Base-by-base conservation (phyloP, 2,329 filamentous ascomycete species). In the Fusarium torreyae region DNA sequence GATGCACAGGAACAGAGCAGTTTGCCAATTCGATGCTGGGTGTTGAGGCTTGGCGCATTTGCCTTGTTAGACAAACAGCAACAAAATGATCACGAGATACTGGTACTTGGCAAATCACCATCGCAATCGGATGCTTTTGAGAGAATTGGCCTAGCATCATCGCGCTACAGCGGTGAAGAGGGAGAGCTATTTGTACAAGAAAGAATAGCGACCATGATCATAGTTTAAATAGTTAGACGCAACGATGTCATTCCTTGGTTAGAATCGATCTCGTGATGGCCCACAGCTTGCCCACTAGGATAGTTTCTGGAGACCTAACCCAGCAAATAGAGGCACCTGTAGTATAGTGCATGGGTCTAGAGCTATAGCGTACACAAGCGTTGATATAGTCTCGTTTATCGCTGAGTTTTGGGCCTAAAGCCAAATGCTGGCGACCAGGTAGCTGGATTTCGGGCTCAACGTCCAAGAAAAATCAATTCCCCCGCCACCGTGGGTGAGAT, bases 11-110 rank as follows among this genome's bases (percentile, higher is more conserved):
- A 48, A 9, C 34, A 33, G 42, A 46, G 24, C 14, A 9, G 45
- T 20, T 8, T 28, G 36, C 34, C 50, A 14, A 62, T 69, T 31
- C 46, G 18, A 4, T 71, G 69, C 18, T 71, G 69, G 69, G 54
- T 58, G 9, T 28, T 71, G 46, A 64, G 55, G 44, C 44, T 71
- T 6, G 69, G 69, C 6, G 39, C 52, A 17, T 71, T 67, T 46
- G 34, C 63, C 8, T 22, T 42, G 7, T 44, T 26, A 11, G 40
- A 24, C 24, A 7, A 43, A 6, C 22, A 31, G 36, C 24, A 24
- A 44, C 4, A 49, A 6, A 57, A 26, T 14, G 48, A 60, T 13
- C 51, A 69, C 15, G 56, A 71, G 39, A 40, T 66, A 22, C 36
- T 71, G 52, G 58, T 71, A 6, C 24, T 71, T 14, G 69, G 69